Evolutionary conservation across 306 rosid genomes (phyloP).

Genomic region (Dalbergia cultrata): DNA sequence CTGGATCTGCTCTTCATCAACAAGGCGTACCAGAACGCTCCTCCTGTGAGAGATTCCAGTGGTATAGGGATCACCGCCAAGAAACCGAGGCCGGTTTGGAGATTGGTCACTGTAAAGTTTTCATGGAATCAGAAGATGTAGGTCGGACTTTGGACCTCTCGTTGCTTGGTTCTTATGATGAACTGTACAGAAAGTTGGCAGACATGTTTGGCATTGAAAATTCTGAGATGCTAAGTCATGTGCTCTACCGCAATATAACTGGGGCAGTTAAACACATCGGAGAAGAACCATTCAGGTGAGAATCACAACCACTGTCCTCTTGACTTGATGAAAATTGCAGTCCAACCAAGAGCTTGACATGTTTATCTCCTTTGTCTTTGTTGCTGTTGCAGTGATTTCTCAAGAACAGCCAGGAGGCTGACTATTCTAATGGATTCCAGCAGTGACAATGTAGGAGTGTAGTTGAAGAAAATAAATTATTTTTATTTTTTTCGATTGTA

Average conservation of each 20-base stretch:
- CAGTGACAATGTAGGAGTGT: slow-evolving; percentile 72
- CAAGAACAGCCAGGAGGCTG: slow-evolving; percentile 78
- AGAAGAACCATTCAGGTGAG: slow-evolving; percentile 80
- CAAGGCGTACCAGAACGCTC: slow-evolving; percentile 58
- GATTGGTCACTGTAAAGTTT: slow-evolving; percentile 77
- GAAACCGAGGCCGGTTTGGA: slow-evolving; percentile 66
- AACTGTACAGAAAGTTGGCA: slow-evolving; percentile 65
- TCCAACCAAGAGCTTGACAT: slow-evolving; percentile 19
- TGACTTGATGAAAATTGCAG: slow-evolving; percentile 22
- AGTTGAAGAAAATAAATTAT: slow-evolving; percentile 48
- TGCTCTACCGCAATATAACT: slow-evolving; percentile 64
- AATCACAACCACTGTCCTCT: not conserved
- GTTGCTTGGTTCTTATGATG: slow-evolving; percentile 68
- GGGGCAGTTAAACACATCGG: slow-evolving; percentile 81
- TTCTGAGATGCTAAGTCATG: slow-evolving; percentile 67
- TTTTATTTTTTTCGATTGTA: slow-evolving; percentile 56
- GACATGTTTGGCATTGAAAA: slow-evolving; percentile 82
- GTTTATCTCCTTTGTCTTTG: slow-evolving; percentile 24
- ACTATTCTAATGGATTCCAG: slow-evolving; percentile 85
- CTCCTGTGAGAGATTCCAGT: slow-evolving; percentile 62
- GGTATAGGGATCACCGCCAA: slow-evolving; percentile 60
- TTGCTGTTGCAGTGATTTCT: slow-evolving; percentile 72
- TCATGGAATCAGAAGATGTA: slow-evolving; percentile 76
- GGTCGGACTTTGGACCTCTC: slow-evolving; percentile 84
- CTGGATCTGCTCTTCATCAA: slow-evolving; percentile 67